Evolutionary conservation across 352 stramenopile genomes (phyloP).

Genomic region (Sclerospora graminicola): DNA sequence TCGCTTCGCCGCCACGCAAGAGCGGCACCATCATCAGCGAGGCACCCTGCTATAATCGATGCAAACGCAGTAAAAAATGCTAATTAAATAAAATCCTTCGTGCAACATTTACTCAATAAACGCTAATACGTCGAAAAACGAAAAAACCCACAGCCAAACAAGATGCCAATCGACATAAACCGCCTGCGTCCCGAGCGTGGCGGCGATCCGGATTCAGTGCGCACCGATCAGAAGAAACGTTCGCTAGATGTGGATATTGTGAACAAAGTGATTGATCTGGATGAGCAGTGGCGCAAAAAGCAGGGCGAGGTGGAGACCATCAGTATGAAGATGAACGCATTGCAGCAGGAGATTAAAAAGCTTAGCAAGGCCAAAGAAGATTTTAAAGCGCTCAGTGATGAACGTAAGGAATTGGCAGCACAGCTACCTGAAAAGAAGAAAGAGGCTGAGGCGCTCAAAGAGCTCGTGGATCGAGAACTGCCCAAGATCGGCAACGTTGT

Average conservation of each 20-base stretch:
- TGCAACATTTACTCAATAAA: no score
- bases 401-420: no score
- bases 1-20: constrained; percentile 62
- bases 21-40: constrained; percentile 49
- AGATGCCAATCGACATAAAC: constrained; percentile 98
- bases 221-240: constrained; percentile 89
- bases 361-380: constrained; percentile 87
- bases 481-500: no score
- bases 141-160: constrained; percentile 15
- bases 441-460: no score
- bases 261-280: constrained; percentile 91
- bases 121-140: constrained; percentile 20
- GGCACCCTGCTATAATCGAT: constrained; percentile 35
- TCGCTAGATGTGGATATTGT: constrained; percentile 92
- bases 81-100: no score
- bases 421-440: no score
- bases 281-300: no score
- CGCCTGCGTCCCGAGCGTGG: constrained; percentile 92
- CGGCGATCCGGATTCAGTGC: no score
- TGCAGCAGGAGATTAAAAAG: constrained; percentile 84
- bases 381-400: no score
- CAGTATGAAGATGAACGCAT: constrained; percentile 80
- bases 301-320: constrained; percentile 78
- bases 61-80: background rate
- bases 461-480: no score